phyloP scores from a whole-genome alignment of 371 early-diverging fungal genomes.

The Choanephora cucurbitarum region DNA sequence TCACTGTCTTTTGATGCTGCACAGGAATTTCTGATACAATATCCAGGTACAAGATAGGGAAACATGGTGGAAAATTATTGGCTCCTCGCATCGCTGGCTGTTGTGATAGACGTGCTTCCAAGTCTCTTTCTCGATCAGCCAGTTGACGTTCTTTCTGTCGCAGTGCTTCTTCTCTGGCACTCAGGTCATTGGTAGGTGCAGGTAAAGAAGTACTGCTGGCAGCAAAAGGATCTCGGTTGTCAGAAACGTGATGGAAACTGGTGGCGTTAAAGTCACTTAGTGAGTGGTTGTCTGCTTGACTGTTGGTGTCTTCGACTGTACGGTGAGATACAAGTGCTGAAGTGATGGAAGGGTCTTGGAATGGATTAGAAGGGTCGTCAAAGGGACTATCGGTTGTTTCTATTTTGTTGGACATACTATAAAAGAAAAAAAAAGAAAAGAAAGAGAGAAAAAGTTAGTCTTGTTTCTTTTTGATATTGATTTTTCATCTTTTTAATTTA shows the following conservation, averaged over 20 bases:
- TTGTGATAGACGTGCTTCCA: conserved; percentile 51
- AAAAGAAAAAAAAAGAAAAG: not conserved
- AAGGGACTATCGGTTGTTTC: conserved; percentile 40
- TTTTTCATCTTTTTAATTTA: too few species aligned
- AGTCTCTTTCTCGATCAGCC: conserved; percentile 64
- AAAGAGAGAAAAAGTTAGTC: not conserved
- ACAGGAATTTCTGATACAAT: conserved; percentile 76
- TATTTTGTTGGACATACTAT: conserved; percentile 15
- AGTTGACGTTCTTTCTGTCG: conserved; percentile 66
- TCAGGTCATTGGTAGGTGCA: conserved; percentile 6
- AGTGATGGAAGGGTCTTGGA: conserved; percentile 62
- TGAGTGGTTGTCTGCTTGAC: conserved; percentile 22
- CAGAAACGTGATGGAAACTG: conserved; percentile 41
- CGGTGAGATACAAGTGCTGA: conserved; percentile 49
- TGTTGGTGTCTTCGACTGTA: conserved; percentile 24
- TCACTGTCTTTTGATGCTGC: conserved; percentile 62
- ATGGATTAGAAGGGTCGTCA: conserved; percentile 62
- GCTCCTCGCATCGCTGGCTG: conserved; percentile 39
- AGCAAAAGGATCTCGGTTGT: conserved; percentile 37
- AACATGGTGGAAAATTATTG: conserved; percentile 86
- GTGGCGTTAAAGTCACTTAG: conserved; percentile 36
- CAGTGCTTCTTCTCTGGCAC: conserved; percentile 62
- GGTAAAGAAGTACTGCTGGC: conserved; percentile 1
- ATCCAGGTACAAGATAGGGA: conserved; percentile 81
- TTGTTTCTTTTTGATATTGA: too few species aligned